phyloP scores from a whole-genome alignment of 257 asterid genomes.

The Linderniella brevidens region DNA sequence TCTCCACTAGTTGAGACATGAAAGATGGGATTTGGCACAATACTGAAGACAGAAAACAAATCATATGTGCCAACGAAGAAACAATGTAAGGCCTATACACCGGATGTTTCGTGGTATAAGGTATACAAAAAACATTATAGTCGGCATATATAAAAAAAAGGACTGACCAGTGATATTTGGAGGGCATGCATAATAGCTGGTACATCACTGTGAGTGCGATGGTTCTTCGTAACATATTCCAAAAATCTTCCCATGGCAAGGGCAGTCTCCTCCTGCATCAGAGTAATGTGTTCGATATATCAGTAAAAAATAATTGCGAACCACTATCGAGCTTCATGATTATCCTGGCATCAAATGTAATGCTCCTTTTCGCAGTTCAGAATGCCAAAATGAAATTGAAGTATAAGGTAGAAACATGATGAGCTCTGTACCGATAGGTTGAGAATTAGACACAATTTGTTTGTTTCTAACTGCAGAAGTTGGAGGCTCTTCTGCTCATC shows the following conservation, averaged over 20 bases:
- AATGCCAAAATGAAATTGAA: no score
- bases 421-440: conserved; percentile 47
- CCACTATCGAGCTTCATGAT: no score
- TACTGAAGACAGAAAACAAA: background rate
- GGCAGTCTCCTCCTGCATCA: conserved; percentile 54
- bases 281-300: conserved; percentile 9
- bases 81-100: no score
- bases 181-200: conserved; percentile 50
- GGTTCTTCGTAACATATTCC: conserved; percentile 58
- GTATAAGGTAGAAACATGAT: background rate
- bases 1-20: background rate
- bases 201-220: conserved; percentile 38
- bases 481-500: conserved; percentile 30
- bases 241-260: conserved; percentile 23
- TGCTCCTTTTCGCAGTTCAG: no score
- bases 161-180: conserved; percentile 70
- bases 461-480: conserved; percentile 26
- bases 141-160: no score
- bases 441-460: conserved; percentile 31
- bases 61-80: no score
- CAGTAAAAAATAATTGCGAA: no score
- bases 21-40: no score
- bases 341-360: no score
- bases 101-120: no score
- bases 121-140: no score